These are phyloP conservation scores for Diaporthe australafricana DNA, from an alignment of 2,329 filamentous ascomycete species.

Conservation along the genomic window DNA sequence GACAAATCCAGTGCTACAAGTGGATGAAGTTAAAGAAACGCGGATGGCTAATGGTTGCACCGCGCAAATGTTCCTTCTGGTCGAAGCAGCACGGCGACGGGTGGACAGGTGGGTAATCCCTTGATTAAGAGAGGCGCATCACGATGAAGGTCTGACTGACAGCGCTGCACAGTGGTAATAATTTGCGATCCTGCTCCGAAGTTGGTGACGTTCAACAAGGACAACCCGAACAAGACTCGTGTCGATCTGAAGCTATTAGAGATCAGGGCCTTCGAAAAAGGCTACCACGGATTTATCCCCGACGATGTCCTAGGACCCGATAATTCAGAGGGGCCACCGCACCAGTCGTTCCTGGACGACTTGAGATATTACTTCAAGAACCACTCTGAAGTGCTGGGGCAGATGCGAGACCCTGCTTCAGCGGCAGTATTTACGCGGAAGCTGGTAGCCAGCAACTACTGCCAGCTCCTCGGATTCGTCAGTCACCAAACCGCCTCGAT, in stretches of 20 bases:
- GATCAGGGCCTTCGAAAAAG: constrained; percentile 12
- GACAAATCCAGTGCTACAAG: constrained; percentile 23
- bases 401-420: neutral
- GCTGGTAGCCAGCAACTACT: constrained; percentile 30
- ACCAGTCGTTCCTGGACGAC: constrained; percentile 14
- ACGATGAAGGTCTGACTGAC: neutral
- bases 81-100: neutral
- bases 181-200: constrained; percentile 21
- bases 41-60: constrained; percentile 30
- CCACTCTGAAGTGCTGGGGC: neutral
- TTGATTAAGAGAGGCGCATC: accelerated
- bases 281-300: constrained; percentile 31
- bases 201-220: neutral
- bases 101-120: neutral
- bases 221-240: neutral
- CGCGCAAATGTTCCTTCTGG: constrained; percentile 32
- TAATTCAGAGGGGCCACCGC: neutral
- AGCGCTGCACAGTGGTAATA: constrained; percentile 7
- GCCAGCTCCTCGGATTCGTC: constrained; percentile 31
- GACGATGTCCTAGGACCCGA: constrained; percentile 7
- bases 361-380: constrained; percentile 13
- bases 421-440: constrained; percentile 21
- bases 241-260: constrained; percentile 6
- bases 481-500: constrained; percentile 33
- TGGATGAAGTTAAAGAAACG: constrained; percentile 12